phyloP scores from a whole-genome alignment of 225 moss, liverwort and hornwort genomes.

The Marchantia paleacea region DNA sequence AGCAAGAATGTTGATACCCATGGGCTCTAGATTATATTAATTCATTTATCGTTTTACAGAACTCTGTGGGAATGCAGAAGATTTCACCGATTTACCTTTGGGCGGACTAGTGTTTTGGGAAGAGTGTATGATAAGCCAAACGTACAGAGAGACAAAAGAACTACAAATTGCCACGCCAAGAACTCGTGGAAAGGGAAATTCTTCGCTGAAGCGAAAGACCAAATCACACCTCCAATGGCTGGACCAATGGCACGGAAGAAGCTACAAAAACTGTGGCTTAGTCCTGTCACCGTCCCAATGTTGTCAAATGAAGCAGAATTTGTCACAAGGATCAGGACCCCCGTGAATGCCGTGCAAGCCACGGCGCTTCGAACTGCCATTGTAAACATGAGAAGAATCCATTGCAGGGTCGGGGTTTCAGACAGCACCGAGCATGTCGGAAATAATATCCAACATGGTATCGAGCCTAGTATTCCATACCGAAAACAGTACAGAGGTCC shows the following conservation, averaged over 20 bases:
- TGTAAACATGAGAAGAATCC: conserved; percentile 51
- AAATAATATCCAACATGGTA: conserved; percentile 72
- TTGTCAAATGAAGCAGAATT: conserved; percentile 69
- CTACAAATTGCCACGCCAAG: conserved; percentile 66
- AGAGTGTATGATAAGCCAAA: conserved; percentile 64
- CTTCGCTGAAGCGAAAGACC: conserved; percentile 68
- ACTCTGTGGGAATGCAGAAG: background rate
- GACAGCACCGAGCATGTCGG: conserved; percentile 59
- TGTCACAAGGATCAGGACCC: conserved; percentile 74
- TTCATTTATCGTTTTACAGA: background rate
- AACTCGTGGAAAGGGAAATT: conserved; percentile 71
- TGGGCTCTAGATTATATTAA: background rate
- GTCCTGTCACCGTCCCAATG: conserved; percentile 75
- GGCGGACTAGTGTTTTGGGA: conserved; percentile 50
- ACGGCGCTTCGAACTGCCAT: conserved; percentile 62
- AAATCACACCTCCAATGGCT: conserved; percentile 64
- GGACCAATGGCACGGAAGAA: conserved; percentile 83
- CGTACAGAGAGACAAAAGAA: conserved; percentile 53
- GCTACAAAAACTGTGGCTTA: conserved; percentile 84
- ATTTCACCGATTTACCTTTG: conserved; percentile 37
- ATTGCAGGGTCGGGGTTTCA: conserved; percentile 42
- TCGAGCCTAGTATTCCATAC: conserved; percentile 61
- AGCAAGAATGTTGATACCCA: background rate
- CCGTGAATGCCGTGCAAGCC: conserved; percentile 77
- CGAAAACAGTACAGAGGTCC: conserved; percentile 73